These are phyloP conservation scores for Lactarius hatsudake DNA, from an alignment of 768 basidiomycete genomes.

Conservation along the genomic window DNA sequence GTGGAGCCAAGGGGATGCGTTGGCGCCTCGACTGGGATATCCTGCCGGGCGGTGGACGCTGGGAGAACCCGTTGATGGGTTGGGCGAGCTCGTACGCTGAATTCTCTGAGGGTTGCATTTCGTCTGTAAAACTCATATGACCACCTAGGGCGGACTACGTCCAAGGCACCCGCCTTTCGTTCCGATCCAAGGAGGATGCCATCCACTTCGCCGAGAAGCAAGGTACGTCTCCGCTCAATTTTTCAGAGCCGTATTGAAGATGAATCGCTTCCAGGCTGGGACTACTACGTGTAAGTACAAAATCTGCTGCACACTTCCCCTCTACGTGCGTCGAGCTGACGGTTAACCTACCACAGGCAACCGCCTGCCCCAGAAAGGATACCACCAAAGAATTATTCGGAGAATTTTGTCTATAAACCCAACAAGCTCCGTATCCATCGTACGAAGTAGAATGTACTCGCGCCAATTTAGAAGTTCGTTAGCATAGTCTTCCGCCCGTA, in stretches of 20 bases:
- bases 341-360: constrained; percentile 44
- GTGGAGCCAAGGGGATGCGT: constrained; percentile 74
- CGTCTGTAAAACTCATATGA: neutral
- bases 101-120: neutral
- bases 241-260: constrained; percentile 11
- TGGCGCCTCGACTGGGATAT: constrained; percentile 97
- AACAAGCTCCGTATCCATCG: constrained; percentile 76
- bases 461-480: constrained; percentile 4
- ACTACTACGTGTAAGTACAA: constrained; percentile 77
- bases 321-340: neutral
- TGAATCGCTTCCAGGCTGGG: constrained; percentile 67
- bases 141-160: constrained; percentile 85
- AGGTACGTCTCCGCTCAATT: constrained; percentile 46
- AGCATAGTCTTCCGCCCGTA: neutral
- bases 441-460: constrained; percentile 71
- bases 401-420: constrained; percentile 86
- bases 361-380: constrained; percentile 58
- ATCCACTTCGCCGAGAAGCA: constrained; percentile 97
- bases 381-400: constrained; percentile 84
- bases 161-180: constrained; percentile 83
- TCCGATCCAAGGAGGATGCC: constrained; percentile 86
- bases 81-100: constrained; percentile 88
- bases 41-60: constrained; percentile 83
- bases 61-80: constrained; percentile 99
- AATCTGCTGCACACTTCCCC: neutral